Evolutionary conservation across 805 yeast species (phyloP), one percentile per base, ranked within the genome.

Genomic region (Kodamaea laetipori): DNA sequence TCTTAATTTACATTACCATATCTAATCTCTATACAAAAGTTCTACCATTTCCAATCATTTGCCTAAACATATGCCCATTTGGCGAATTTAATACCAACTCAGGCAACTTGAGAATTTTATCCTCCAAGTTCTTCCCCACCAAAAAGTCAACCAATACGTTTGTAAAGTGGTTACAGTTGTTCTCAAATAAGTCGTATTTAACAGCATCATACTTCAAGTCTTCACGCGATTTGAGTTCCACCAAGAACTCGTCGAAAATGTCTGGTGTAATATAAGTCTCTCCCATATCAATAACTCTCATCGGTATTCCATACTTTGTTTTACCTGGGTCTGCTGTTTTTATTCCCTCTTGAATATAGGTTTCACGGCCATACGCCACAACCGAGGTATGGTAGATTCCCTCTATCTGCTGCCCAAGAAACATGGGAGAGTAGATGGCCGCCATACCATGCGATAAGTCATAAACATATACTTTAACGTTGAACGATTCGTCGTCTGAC

Each of bases 331-430:
- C 42, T 9, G 54, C 44, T 3, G 49, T 49, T 26, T 65, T 67
- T 35, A 84, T 78, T 11, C 86, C 87, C 30, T 73, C 73, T 45
- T 83, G 85, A 41, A 78, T 80, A 53, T 73, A 82, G 49, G 74
- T 69, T 52, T 82, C 89, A 40, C 65, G 66, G n/a, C 70, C 74
- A 50, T 71, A 67, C 13, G 76, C 69, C 8, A 80, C 80, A 1
- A 81, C 76, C 2, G 80, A 71, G 0, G 87, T 82, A 57, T 82
- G 89, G 69, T 82, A 84, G 5, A 82, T 73, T 10, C 87, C 89
- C 21, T 82, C 86, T 6, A 80, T 56, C 6, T 58, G 53, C n/a
- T 61, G 54, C 4, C 87, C 88, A 1, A 82, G 58, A 6, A 82
- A 53, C 60, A 69, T 67, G 12, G 68, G 74, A 4, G 83, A 68